Percentiles rank a stretch among this genome's conserved stretches.
Conservation (phyloP, 306 rosid genomes). For the Alnus rubra region DNA sequence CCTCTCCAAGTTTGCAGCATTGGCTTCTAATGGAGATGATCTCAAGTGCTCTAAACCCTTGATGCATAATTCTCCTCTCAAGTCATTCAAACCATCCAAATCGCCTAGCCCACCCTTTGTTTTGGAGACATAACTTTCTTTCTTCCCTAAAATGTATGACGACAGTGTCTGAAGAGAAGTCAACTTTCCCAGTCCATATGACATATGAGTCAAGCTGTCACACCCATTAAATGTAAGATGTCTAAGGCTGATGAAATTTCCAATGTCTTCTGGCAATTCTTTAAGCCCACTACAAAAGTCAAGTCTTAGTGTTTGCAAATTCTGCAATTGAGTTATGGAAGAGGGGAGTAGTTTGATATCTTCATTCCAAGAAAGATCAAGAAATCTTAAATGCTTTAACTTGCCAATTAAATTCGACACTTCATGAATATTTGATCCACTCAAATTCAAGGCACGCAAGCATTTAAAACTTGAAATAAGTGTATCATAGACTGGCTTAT, state of each 20-base stretch:
- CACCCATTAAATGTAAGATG: neutral
- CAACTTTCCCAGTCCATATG: slow-evolving; percentile 1
- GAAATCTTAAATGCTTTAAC: slow-evolving; percentile 10
- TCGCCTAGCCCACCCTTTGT: slow-evolving; percentile 1
- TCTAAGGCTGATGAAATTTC: neutral
- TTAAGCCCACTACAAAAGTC: slow-evolving; percentile 1
- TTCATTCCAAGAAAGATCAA: neutral
- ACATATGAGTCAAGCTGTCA: neutral
- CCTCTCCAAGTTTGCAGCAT: neutral
- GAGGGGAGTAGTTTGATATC: neutral
- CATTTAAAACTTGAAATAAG: no score
- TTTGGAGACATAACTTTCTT: neutral
- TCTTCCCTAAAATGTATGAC: neutral
- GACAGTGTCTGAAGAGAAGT: neutral
- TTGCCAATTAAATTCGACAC: neutral
- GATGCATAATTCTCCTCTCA: neutral
- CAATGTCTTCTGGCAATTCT: slow-evolving; percentile 11
- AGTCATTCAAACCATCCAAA: neutral
- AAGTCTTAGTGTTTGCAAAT: neutral
- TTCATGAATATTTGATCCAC: neutral
- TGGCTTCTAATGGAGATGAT: neutral
- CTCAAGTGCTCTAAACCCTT: neutral
- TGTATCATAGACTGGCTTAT: neutral
- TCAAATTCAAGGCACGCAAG: neutral
- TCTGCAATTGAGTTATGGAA: neutral